Base-by-base conservation (phyloP, 108 stramenopile species). In the Poteriospumella lacustris region DNA sequence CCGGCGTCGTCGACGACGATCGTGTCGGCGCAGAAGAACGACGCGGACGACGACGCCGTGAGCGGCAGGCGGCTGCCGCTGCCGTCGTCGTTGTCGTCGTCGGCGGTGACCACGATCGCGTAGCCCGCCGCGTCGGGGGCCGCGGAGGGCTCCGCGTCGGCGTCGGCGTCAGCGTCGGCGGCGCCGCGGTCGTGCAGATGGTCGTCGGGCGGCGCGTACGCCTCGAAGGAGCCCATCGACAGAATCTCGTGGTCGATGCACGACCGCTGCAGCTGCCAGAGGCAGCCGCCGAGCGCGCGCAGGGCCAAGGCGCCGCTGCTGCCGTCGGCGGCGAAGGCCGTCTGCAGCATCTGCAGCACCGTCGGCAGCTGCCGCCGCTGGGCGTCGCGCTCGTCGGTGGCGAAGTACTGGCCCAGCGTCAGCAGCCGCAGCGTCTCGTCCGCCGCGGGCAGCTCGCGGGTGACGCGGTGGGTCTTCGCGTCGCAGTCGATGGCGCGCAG, bases 241-340 rank as follows among this genome's bases (percentile, higher is more conserved):
- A 80, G 5, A 33, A 80, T n/a, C 1, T 80, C 75, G 31, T 43
- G 34, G 43, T 80, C 80, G 70, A 80, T 80, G 28, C 3, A 38
- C 15, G 80, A 68, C 2, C 80, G 56, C 43, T 36, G 5, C 15
- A 80, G 70, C 42, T 75, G 42, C 44, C 36, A 56, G 68, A 59
- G 42, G 38, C 15, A 1, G 19, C 5, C 70, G n/a, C 75, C 58
- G 39, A 31, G 47, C 24, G 80, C 39, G 40, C 5, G 26, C 41
- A 73, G 3, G 5, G 36, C 70, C 29, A 64, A 33, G 9, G 3
- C 15, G 31, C 60, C 36, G 3, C n/a, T n/a, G n/a, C n/a, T n/a
- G n/a, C n/a, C n/a, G n/a, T n/a, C n/a, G n/a, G n/a, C n/a, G n/a
- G n/a, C n/a, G n/a, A n/a, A n/a, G n/a, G n/a, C n/a, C n/a, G n/a